A percentile compares a stretch with the other conserved stretches of the same genome.
phyloP scores from a whole-genome alignment of 306 rosid species.

The Cucumis sativus region Cucumber_9930_V3 NC_026657.2:1638501-1639000 shows the following conservation, averaged over 20 bases:
- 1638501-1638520: slow-evolving; percentile 97
- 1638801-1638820: slow-evolving; percentile 86
- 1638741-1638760: background rate
- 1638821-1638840: slow-evolving; percentile 97
- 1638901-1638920: slow-evolving; percentile 97
- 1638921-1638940: slow-evolving; percentile 13
- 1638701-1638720: background rate
- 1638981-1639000: background rate
- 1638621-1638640: background rate
- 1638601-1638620: slow-evolving; percentile 27
- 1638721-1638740: background rate
- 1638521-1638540: slow-evolving; percentile 99
- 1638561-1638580: slow-evolving; percentile 97
- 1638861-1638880: slow-evolving; percentile 91
- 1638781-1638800: background rate
- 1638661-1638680: background rate
- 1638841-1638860: slow-evolving; percentile 98
- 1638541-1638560: slow-evolving; percentile 99
- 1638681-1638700: background rate
- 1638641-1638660: background rate
- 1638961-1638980: background rate
- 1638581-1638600: slow-evolving; percentile 99
- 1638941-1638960: background rate
- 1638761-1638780: background rate
- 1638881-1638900: slow-evolving; percentile 99